These are phyloP conservation scores for Prunus mongolica DNA, from an alignment of 306 rosid genomes.

Conservation along the genomic window DNA sequence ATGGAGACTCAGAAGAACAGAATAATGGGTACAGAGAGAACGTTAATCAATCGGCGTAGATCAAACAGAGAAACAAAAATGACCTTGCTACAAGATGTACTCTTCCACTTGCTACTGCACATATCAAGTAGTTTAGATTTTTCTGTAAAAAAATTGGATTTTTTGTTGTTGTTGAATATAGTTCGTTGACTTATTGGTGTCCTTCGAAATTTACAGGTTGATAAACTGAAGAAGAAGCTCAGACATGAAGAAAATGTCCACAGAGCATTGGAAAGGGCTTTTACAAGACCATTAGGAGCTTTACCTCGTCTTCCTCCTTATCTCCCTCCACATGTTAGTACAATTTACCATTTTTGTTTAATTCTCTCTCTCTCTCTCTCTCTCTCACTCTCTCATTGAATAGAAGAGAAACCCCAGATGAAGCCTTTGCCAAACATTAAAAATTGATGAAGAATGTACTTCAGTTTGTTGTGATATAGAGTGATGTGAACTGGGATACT, in stretches of 20 bases:
- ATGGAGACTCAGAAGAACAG: slow-evolving; percentile 52
- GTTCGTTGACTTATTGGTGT: slow-evolving; percentile 12
- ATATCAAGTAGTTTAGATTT: background rate
- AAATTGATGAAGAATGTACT: background rate
- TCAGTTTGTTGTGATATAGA: background rate
- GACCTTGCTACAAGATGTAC: slow-evolving; percentile 82
- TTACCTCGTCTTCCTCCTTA: slow-evolving; percentile 97
- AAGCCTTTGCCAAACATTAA: background rate
- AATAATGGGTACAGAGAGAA: slow-evolving; percentile 45
- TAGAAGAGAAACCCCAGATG: background rate
- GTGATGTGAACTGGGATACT: too few species aligned
- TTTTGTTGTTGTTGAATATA: too few species aligned
- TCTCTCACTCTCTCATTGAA: background rate
- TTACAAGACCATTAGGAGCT: slow-evolving; percentile 86
- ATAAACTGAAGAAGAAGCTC: slow-evolving; percentile 88
- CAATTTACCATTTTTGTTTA: background rate
- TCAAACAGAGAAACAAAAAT: slow-evolving; percentile 73
- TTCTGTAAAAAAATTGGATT: background rate
- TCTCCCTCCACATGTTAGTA: slow-evolving; percentile 83
- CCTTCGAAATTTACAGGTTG: slow-evolving; percentile 53
- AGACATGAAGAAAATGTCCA: slow-evolving; percentile 96
- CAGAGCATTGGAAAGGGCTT: slow-evolving; percentile 89
- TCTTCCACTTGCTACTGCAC: background rate
- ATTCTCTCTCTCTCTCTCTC: background rate
- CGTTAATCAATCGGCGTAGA: slow-evolving; percentile 49